These are phyloP conservation scores for Trametes cingulata DNA, from an alignment of 768 basidiomycete species.

Conservation along the genomic window DNA sequence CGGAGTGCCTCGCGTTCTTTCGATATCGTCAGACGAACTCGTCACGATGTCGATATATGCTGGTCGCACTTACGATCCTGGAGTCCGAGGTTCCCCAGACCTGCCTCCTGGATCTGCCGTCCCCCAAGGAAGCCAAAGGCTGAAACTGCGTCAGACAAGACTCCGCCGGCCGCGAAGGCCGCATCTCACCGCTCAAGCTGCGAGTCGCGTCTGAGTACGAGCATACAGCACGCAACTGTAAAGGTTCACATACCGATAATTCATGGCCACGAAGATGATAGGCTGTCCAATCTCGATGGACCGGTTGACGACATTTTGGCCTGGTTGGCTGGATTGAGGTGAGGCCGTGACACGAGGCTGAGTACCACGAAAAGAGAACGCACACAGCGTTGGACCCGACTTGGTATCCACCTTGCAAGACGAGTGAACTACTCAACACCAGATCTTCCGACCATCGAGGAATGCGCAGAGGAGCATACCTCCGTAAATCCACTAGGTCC, in stretches of 20 bases:
- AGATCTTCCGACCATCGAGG: too few species aligned
- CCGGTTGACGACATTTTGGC: slow-evolving; percentile 42
- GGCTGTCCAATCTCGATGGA: slow-evolving; percentile 47
- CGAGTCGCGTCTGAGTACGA: slow-evolving; percentile 21
- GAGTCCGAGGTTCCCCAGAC: slow-evolving; percentile 38
- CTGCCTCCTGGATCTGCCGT: slow-evolving; percentile 23
- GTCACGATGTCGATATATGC: not conserved
- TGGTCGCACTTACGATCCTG: slow-evolving; percentile 31
- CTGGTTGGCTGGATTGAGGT: slow-evolving; percentile 38
- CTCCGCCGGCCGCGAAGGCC: not conserved
- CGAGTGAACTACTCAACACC: not conserved
- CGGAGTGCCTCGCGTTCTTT: slow-evolving; percentile 40
- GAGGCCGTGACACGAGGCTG: too few species aligned
- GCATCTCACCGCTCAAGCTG: slow-evolving; percentile 25
- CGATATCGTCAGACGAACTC: not conserved
- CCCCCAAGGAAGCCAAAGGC: slow-evolving; percentile 29
- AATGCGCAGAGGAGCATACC: too few species aligned
- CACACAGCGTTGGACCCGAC: slow-evolving; percentile 11
- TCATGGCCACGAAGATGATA: slow-evolving; percentile 54
- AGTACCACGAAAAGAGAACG: not conserved
- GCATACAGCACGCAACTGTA: too few species aligned
- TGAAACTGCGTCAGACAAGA: not conserved
- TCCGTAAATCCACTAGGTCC: slow-evolving; percentile 12
- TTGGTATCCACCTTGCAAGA: slow-evolving; percentile 4
- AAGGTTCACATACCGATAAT: slow-evolving; percentile 38